Conservation (phyloP, 1,284 basidiomycete species). For the Ceratobasidium sp. region DNA sequence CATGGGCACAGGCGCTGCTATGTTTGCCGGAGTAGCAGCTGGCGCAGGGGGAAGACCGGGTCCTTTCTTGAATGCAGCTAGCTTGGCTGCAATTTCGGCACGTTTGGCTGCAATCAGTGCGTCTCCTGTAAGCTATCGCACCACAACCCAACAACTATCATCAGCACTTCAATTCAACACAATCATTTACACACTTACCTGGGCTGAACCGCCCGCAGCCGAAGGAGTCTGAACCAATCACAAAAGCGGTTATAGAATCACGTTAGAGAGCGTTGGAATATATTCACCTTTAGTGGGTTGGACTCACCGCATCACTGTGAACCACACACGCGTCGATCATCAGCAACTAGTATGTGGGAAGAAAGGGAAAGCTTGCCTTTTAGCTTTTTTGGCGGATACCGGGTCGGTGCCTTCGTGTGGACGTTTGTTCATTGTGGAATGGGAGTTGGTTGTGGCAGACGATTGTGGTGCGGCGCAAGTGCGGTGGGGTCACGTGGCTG, state of each 20-base stretch:
- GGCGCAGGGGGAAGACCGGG: constrained; percentile 55
- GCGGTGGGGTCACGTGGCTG: too few relatives aligned
- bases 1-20: constrained; percentile 49
- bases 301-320: constrained; percentile 44
- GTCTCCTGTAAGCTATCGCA: constrained; percentile 59
- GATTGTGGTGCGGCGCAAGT: too few relatives aligned
- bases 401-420: constrained; percentile 40
- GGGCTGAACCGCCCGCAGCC: constrained; percentile 59
- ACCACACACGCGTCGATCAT: constrained; percentile 44
- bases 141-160: constrained; percentile 10
- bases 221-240: constrained; percentile 63
- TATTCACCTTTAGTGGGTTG: constrained; percentile 73
- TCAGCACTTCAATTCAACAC: constrained; percentile 27
- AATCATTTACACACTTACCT: too few relatives aligned
- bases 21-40: constrained; percentile 47
- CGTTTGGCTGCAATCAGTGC: constrained; percentile 80
- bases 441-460: too few relatives aligned
- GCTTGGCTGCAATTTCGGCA: constrained; percentile 85
- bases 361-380: constrained; percentile 32
- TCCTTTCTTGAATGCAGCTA: constrained; percentile 76
- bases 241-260: constrained; percentile 73
- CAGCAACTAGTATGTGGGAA: constrained; percentile 45
- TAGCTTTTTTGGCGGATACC: constrained; percentile 43
- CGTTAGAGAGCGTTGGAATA: constrained; percentile 59
- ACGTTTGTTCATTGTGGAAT: constrained; percentile 36